These are phyloP conservation scores for Apiospora saccharicola DNA, from an alignment of 2,329 filamentous ascomycete species.

Conservation along the genomic window DNA sequence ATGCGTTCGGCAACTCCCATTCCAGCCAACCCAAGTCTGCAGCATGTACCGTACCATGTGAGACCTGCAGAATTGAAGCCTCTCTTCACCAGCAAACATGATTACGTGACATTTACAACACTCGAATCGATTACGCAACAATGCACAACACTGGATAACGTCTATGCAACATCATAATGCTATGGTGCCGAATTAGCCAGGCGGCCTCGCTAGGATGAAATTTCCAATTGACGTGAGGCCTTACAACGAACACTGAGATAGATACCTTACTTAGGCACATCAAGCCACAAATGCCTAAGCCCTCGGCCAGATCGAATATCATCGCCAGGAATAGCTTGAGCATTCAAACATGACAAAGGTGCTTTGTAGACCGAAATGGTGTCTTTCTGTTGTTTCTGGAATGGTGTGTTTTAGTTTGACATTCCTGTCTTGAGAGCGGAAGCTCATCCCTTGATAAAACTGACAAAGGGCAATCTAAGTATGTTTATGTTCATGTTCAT, in stretches of 20 bases:
- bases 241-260: neutral
- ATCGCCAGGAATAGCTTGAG: neutral
- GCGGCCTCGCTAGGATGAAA: neutral
- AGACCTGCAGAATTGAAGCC: conserved; percentile 1
- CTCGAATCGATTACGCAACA: neutral
- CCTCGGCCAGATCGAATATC: neutral
- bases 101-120: neutral
- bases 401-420: neutral
- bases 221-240: neutral
- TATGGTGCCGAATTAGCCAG: neutral
- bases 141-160: neutral
- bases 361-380: neutral
- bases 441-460: conserved; percentile 22
- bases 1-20: conserved; percentile 16
- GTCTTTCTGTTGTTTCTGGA: conserved; percentile 7
- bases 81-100: neutral
- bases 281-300: neutral
- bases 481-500: conserved; percentile 13
- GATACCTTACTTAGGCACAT: too few relatives aligned
- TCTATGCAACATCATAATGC: neutral
- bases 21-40: neutral
- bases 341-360: neutral
- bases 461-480: conserved; percentile 7
- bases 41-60: neutral
- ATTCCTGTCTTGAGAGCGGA: conserved; percentile 19